Base-by-base conservation (phyloP, 495 filamentous ascomycete species). In the Aspergillus mulundensis region DNA sequence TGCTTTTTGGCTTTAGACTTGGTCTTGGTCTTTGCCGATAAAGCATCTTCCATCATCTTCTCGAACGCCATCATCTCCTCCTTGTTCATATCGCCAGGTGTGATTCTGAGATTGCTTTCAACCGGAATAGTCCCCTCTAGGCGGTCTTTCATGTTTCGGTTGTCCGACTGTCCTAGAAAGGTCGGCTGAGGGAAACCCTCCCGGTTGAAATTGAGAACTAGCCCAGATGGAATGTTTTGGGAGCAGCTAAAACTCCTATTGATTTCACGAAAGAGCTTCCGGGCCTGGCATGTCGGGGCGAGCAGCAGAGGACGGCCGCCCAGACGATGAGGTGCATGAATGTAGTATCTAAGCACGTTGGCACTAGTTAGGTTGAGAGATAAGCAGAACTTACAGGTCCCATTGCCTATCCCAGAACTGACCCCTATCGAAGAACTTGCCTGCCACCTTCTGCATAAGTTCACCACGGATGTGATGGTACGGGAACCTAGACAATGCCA, bases 301-400 rank as follows among this genome's bases (percentile, higher is more conserved):
- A 93, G 75, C 18, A 91, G 60, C 8, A 88, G 62, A 8, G 84
- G 79, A 44, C 82, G 76, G 30, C 66, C 55, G 7, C 66, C 62
- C 10, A 66, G 50, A 6, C 69, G 61, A 14, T 58, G 44, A 0
- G 83, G 81, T 20, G 83, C 72, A 55, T 81, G 73, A 42, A 91
- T 67, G 61, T 87, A 90, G 70, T 87, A 91, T 39, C 89, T 92
- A 42, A 38, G 15, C 15, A 34, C 23, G 34, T 50, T 40, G 39
- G 38, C 32, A 46, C 23, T 42, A 18, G 25, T 19, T 36, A 38
- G 16, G 30, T 1, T 24, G 5, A 38, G 41, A 0, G 42, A 38
- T 21, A 7, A 8, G 24, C 16, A 24, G 11, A 6, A 82, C 86
- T 81, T 74, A 95, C 89, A 94, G 58, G 55, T 90, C 85, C 90